phyloP scores from a whole-genome alignment of 176 grass and related monocot genomes.

The Leersia perrieri region DNA sequence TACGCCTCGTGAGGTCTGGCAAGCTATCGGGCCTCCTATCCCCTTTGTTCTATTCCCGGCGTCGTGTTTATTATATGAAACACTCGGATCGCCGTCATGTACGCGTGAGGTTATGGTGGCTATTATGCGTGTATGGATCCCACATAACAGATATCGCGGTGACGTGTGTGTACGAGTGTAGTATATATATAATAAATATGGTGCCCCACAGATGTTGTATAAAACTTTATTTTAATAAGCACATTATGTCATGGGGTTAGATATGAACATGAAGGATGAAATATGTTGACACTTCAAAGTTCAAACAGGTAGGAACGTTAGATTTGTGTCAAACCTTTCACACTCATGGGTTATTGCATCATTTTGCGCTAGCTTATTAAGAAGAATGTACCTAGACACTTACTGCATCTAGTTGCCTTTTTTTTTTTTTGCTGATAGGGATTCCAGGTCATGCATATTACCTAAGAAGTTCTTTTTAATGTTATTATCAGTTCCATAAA shows the following conservation, averaged over 20 bases:
- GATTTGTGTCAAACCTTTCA: not conserved
- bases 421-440: not conserved
- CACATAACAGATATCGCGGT: no score
- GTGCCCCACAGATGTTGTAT: no score
- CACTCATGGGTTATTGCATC: not conserved
- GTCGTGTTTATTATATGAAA: no score
- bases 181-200: no score
- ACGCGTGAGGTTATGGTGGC: no score
- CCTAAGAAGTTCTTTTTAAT: not conserved
- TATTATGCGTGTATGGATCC: no score
- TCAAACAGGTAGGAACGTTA: not conserved
- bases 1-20: no score
- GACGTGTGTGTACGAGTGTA: no score
- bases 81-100: no score
- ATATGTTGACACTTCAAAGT: not conserved
- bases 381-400: not conserved
- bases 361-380: not conserved
- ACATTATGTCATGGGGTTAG: not conserved
- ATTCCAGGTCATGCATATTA: not conserved
- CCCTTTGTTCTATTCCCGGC: no score
- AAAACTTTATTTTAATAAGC: no score
- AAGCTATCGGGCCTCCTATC: no score
- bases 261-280: conserved; percentile 11
- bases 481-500: not conserved
- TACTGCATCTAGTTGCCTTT: not conserved